These are phyloP conservation scores for Vitis rupestris DNA, from an alignment of 164 flowering plant species.

Conservation along the genomic window DNA sequence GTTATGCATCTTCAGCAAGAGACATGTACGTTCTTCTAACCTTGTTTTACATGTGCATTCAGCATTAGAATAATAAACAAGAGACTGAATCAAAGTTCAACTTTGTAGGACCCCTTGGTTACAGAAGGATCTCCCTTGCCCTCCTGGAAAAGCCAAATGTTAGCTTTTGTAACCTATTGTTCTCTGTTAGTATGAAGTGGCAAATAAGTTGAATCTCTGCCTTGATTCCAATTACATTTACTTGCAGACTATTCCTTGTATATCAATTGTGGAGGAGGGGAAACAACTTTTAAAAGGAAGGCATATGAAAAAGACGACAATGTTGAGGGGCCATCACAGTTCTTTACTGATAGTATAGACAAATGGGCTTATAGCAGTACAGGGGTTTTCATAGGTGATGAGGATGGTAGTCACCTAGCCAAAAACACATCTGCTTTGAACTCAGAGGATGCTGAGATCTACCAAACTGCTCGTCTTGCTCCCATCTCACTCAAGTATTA, in stretches of 20 bases:
- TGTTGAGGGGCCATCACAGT: slow-evolving; percentile 45
- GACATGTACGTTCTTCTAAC: slow-evolving; percentile 35
- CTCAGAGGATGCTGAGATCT: slow-evolving; percentile 25
- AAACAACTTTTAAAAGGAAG: slow-evolving; percentile 18
- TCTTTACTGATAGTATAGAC: slow-evolving; percentile 21
- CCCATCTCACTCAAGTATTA: slow-evolving; percentile 77
- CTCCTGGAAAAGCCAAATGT: slow-evolving; percentile 38
- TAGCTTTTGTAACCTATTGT: slow-evolving; percentile 16
- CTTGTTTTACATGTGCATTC: not conserved
- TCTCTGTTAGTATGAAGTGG: not conserved
- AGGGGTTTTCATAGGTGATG: slow-evolving; percentile 39
- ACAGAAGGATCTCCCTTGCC: slow-evolving; percentile 62
- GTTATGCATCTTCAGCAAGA: slow-evolving; percentile 29
- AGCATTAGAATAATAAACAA: not conserved
- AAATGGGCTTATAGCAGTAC: slow-evolving; percentile 71
- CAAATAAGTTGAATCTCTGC: not conserved
- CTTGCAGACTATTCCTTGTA: slow-evolving; percentile 58
- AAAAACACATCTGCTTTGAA: slow-evolving; percentile 22
- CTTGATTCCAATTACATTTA: not conserved
- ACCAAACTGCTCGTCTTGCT: slow-evolving; percentile 61
- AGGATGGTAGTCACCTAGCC: slow-evolving; percentile 19
- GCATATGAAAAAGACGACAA: slow-evolving; percentile 23
- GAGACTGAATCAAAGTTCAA: not conserved
- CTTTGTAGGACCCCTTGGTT: slow-evolving; percentile 42
- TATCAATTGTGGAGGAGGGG: slow-evolving; percentile 73